Base-by-base conservation (phyloP, 1,284 basidiomycete species). In the Cutaneotrichosporon sp. region DNA sequence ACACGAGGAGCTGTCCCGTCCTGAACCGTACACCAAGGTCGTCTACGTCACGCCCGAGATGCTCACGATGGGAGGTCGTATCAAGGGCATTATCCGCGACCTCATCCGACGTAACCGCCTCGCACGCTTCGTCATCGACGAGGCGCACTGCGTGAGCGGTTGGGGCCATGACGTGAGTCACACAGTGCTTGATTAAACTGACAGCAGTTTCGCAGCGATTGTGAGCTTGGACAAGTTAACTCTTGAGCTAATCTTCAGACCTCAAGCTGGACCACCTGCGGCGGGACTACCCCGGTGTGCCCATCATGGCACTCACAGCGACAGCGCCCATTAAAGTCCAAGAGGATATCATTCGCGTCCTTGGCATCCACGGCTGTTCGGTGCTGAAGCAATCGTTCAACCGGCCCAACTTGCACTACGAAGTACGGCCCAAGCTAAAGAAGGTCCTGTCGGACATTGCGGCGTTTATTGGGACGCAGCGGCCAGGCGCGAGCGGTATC, bases 1-100 rank as follows among this genome's bases (percentile, higher is more conserved):
- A 54, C 78, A 65, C 70, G 79, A 40, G 74, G 81, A 55, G 77
- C 79, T 75, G 69, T 75, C 48, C 63, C 73, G 51, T 63, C 76
- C 22, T 34, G 72, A 69, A 45, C 72, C 69, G 58, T 73, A 54
- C 61, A 78, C 72, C 15, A 75, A 78, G 38, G 84, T 97, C 8
- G 79, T 94, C 4, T 98, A 97, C 65, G 80, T 94, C n/a, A 97
- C 94, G 0, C 94, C 96, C 0, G 96, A 98, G 74, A 88, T 88
- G 74, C 75, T 94, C 51, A 80, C 81, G 36, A 81, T 83, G 63
- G 88, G 83, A 46, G 74, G 75, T 0, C 66, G 69, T n/a, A 81
- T 88, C 55, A 80, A 78, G 61, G 72, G 69, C 8, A 80, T 86
- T 18, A 72, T 97, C 18, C 62, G 72, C 14, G 72, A 76, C 33